Percentiles rank a stretch among this genome's conserved stretches.
phyloP scores from a whole-genome alignment of 768 basidiomycete genomes.

The Mycena vitilis region DNA sequence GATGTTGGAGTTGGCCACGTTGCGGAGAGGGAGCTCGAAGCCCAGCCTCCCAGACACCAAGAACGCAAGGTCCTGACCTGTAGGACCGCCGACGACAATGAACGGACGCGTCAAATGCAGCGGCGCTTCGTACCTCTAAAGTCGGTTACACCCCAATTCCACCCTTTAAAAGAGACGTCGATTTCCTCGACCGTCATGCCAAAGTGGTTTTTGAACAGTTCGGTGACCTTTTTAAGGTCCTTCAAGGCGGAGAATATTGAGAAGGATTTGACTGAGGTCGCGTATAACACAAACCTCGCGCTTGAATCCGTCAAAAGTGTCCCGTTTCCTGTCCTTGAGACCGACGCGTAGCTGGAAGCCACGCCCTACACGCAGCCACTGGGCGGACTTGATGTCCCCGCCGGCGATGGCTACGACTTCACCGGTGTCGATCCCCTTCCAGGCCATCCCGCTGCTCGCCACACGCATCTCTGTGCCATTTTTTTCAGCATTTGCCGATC shows the following conservation, averaged over 20 bases:
- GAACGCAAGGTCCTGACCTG: conserved; percentile 94
- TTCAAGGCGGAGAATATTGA: conserved; percentile 45
- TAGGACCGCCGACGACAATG: neutral
- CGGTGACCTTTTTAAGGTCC: conserved; percentile 91
- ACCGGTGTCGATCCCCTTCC: conserved; percentile 85
- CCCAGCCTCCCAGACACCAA: conserved; percentile 87
- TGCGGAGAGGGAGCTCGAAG: conserved; percentile 88
- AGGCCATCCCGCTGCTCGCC: conserved; percentile 91
- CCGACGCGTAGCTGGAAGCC: conserved; percentile 91
- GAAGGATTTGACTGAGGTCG: neutral
- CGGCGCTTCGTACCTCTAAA: conserved; percentile 78
- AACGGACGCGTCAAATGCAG: conserved; percentile 17
- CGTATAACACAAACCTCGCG: conserved; percentile 74
- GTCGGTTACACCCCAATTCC: conserved; percentile 98
- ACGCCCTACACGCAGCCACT: conserved; percentile 93
- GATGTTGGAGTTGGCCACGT: conserved; percentile 97
- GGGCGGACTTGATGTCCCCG: conserved; percentile 85
- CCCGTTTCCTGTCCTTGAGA: conserved; percentile 78
- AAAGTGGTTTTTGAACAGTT: conserved; percentile 89
- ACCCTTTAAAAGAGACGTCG: conserved; percentile 92
- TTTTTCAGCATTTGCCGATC: conserved; percentile 26
- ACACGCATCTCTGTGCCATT: conserved; percentile 83
- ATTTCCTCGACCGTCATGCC: conserved; percentile 84
- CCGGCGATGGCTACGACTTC: conserved; percentile 72
- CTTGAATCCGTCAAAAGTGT: conserved; percentile 94